Evolutionary conservation across 441 rosid species (phyloP).

Genomic region (Biscutella laevigata): DNA sequence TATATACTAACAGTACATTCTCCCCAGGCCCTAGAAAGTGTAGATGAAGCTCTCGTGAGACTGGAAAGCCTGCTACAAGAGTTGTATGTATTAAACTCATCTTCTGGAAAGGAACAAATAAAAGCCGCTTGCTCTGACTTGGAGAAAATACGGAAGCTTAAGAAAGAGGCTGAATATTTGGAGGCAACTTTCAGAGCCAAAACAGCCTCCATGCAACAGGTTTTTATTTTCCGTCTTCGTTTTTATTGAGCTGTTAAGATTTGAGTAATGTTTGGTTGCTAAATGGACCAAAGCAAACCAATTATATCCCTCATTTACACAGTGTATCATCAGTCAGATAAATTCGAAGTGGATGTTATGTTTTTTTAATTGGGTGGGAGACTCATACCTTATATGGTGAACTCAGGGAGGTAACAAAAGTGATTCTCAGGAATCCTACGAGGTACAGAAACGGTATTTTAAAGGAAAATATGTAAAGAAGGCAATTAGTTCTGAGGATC

Average conservation of each 20-base stretch:
- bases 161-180: constrained; percentile 97
- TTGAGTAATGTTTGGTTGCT: constrained; percentile 7
- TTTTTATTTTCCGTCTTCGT: constrained; percentile 18
- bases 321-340: neutral
- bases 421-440: constrained; percentile 32
- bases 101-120: constrained; percentile 79
- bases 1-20: constrained; percentile 18
- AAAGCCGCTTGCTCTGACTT: constrained; percentile 98
- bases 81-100: constrained; percentile 67
- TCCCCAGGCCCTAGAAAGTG: constrained; percentile 80
- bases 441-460: constrained; percentile 34
- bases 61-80: constrained; percentile 80
- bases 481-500: constrained; percentile 27
- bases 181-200: constrained; percentile 96
- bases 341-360: constrained; percentile 2
- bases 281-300: constrained; percentile 13
- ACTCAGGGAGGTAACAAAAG: constrained; percentile 54
- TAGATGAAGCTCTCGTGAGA: constrained; percentile 75
- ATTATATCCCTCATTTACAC: neutral
- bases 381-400: constrained; percentile 23
- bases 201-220: constrained; percentile 81
- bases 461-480: constrained; percentile 37
- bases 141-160: constrained; percentile 91
- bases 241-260: neutral
- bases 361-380: neutral